Evolutionary conservation across 1,139 yeast genomes (phyloP), one percentile per base, ranked within the genome.

Genomic region (Yamadazyma blattariae): DNA sequence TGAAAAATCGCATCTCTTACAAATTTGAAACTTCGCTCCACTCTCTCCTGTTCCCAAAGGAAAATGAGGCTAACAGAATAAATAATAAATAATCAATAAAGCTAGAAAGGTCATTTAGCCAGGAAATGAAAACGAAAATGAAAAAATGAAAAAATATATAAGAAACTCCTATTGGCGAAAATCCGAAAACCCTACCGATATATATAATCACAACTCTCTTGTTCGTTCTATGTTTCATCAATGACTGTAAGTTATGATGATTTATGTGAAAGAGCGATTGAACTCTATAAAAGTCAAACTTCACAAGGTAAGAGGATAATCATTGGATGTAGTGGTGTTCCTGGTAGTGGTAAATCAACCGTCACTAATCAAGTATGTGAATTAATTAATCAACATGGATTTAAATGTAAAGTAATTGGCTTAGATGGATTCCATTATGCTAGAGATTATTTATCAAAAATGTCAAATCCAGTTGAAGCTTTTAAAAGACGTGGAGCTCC

Each of bases 381-480:
- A 21, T 46, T 64, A 11, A 50, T 50, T 26, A 38, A 41, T 25
- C 9, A 31, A 22, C n/a, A 21, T 10, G 41, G 40, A 13, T 17
- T 5, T 17, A 77, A 67, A 21, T 62, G 71, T 16, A 40, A 41
- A 2, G 48, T 44, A 23, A 42, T 42, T 15, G 48, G 47, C 11
- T 72, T 67, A 83, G 97, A 90, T 60, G 97, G 97, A 9, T 90
- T 75, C 53, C 97, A 90, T 54, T 65, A 80, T 27, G 77, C 88
- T 5, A 60, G 92, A 27, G 45, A 56, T 0, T 72, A 76, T 34
- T 62, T 90, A 22, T 66, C 61, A 22, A 45, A 59, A 30, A 70
- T 84, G 53, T 57, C 64, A 2, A 73, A 87, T 46, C 70, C 87
- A 0, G 66, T 52, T 5, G 65, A 61, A 26, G 94, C 95, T 0